phyloP scores from a whole-genome alignment of 345 rosid species.

The Draba incana region DNA sequence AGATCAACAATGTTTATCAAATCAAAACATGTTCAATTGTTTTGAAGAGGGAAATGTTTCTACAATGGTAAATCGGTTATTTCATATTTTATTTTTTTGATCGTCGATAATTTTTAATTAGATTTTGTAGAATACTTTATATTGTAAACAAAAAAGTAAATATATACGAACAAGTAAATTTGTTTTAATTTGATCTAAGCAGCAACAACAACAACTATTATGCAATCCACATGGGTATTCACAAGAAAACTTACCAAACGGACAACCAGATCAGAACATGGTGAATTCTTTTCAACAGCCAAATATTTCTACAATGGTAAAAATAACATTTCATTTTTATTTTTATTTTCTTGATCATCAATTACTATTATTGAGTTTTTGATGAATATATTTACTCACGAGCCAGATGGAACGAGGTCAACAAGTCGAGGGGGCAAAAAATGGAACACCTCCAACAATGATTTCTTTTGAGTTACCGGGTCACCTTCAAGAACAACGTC shows the following conservation, averaged over 20 bases:
- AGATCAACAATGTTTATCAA: background rate
- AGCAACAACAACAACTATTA: background rate
- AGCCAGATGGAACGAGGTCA: slow-evolving; percentile 7
- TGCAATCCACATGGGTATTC: background rate
- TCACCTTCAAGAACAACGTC: slow-evolving; percentile 12
- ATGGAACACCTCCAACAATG: slow-evolving; percentile 10
- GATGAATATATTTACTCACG: slow-evolving; percentile 3
- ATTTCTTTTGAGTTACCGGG: slow-evolving; percentile 14
- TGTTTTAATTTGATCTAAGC: background rate
- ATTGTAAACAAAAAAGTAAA: no score
- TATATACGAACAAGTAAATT: background rate
- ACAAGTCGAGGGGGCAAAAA: background rate
- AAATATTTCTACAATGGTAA: slow-evolving; percentile 20
- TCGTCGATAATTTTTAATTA: background rate
- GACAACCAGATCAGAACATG: background rate
- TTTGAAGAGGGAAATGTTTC: slow-evolving; percentile 8
- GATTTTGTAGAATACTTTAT: no score
- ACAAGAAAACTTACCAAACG: background rate
- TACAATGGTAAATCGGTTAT: background rate
- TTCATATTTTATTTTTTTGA: background rate
- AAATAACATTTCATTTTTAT: background rate
- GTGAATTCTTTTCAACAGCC: slow-evolving; percentile 5
- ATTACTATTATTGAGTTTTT: background rate
- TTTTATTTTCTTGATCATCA: background rate
- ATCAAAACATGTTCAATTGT: background rate